Base-by-base conservation (phyloP, 2,329 filamentous ascomycete genomes). In the Chrysosporium keratinophilum region DNA sequence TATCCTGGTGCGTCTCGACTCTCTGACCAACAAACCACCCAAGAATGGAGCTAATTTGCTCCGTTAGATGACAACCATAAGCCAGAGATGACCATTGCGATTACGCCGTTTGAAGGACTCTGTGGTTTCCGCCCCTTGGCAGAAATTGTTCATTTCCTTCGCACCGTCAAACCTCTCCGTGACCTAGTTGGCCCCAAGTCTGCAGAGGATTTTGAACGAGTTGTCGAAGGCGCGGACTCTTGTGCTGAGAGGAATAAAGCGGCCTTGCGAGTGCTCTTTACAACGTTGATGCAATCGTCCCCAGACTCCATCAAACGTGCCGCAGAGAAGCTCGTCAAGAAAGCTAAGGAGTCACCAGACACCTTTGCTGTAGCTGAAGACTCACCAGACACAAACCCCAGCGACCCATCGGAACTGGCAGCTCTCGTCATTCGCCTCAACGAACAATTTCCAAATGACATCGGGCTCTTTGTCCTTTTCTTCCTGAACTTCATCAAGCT, bases 51-150 rank as follows among this genome's bases (percentile, higher is more conserved):
- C 17, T 40, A 37, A 46, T 14, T 17, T 20, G 17, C 41, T 33
- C 23, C 60, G 37, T 11, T 40, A 71, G 89, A 98, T 76, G 91
- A 97, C 75, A 98, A 98, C 74, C 93, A 98, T 78, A 98, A 98
- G 74, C 93, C 93, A 34, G 93, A 98, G 73, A 98, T 98, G 93
- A 90, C 93, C 58, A 95, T 98, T 69, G 93, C 93, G 58, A 85
- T 98, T 64, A 97, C 93, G 0, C 85, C 88, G 0, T 98, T 98
- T 61, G 91, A 97, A 67, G 93, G 93, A 0, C 80, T 98, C 34
- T 98, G 93, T 64, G 93, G 93, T 34, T 98, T 98, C 76, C 82
- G 93, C 9, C 93, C 93, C 0, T 76, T 96, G 19, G 76, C 74
- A 4, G 90, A 98, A 71, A 93, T 97, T 58, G 77, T 82, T 0